phyloP scores from a whole-genome alignment of 495 filamentous ascomycete genomes.

The Endocarpon pusillum region DNA sequence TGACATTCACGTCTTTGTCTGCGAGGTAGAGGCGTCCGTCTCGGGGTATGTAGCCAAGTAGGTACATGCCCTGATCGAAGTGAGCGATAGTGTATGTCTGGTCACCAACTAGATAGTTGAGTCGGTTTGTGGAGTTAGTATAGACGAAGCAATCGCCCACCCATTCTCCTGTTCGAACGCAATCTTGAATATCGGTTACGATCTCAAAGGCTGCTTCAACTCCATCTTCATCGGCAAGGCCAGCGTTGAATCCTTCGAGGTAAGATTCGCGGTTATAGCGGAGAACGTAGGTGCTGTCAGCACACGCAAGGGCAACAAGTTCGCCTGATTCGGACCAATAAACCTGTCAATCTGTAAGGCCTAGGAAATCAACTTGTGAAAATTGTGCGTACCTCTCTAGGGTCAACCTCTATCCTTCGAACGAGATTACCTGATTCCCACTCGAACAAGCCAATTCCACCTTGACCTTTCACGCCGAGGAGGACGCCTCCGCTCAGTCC shows the following conservation, averaged over 20 bases:
- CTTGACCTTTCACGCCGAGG: conserved; percentile 88
- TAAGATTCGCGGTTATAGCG: conserved; percentile 82
- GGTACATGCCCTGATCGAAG: conserved; percentile 88
- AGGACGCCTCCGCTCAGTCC: conserved; percentile 78
- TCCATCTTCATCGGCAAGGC: conserved; percentile 80
- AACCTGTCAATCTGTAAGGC: conserved; percentile 33
- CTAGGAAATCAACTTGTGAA: conserved; percentile 2
- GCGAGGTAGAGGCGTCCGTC: conserved; percentile 85
- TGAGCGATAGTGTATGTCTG: conserved; percentile 98
- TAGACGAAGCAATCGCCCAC: conserved; percentile 98
- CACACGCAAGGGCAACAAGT: conserved; percentile 79
- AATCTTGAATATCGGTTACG: conserved; percentile 86
- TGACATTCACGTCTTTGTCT: conserved; percentile 85
- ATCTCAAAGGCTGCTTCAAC: conserved; percentile 96
- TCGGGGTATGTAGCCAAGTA: conserved; percentile 85
- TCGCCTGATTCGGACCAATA: conserved; percentile 98
- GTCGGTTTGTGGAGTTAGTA: conserved; percentile 86
- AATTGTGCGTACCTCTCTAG: conserved; percentile 40
- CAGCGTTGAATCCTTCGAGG: conserved; percentile 59
- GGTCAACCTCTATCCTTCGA: conserved; percentile 89
- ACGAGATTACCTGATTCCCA: conserved; percentile 85
- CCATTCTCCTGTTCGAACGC: conserved; percentile 90
- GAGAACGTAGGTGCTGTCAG: conserved; percentile 89
- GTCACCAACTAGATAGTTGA: conserved; percentile 97
- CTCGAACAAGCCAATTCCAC: conserved; percentile 89